Base-by-base conservation (phyloP, 2,329 filamentous ascomycete genomes). In the Byssochlamys sp. region DNA sequence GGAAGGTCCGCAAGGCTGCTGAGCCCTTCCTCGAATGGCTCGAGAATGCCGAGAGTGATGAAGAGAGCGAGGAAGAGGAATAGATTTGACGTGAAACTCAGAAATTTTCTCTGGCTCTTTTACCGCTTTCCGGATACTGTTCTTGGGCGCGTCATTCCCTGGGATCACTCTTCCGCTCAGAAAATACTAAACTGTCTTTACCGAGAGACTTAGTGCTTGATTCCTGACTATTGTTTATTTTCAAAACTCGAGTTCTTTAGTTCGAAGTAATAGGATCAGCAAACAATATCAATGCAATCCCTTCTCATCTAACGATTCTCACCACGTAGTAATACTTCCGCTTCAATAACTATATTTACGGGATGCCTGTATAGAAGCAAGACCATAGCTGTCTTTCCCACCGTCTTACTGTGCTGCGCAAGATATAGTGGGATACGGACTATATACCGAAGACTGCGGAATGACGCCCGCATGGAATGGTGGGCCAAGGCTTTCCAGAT, bases 11-110 rank as follows among this genome's bases (percentile, higher is more conserved):
- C 78, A 92, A 95, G 81, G 88, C 90, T 63, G 91, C 94, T 56
- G 89, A 95, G 80, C 87, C 89, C 63, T 99, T 99, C 83, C 82
- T 96, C 69, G 88, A 86, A 67, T 97, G 91, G 92, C 90, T 97
- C 58, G 84, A 90, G 66, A 90, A 88, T 75, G 91, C 91, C 56
- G 88, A 91, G 73, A 84, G 81, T 62, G 84, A 86, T 55, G 85
- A 87, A 62, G 86, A 89, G 63, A 76, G 77, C n/a, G 76, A 78
- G 28, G 85, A 86, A 59, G 85, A 87, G 25, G 83, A 84, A 65
- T 74, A 77, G 61, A 63, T 57, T 31, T 55, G n/a, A 50, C 45
- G 9, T 45, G 53, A 33, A 29, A 27, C 45, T 26, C 48, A 10
- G 51, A 45, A 24, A 9, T 45, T 45, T n/a, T 14, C 19, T 19